These are phyloP conservation scores for Articulospora tetracladia DNA, from an alignment of 495 filamentous ascomycete genomes.

Conservation along the genomic window DNA sequence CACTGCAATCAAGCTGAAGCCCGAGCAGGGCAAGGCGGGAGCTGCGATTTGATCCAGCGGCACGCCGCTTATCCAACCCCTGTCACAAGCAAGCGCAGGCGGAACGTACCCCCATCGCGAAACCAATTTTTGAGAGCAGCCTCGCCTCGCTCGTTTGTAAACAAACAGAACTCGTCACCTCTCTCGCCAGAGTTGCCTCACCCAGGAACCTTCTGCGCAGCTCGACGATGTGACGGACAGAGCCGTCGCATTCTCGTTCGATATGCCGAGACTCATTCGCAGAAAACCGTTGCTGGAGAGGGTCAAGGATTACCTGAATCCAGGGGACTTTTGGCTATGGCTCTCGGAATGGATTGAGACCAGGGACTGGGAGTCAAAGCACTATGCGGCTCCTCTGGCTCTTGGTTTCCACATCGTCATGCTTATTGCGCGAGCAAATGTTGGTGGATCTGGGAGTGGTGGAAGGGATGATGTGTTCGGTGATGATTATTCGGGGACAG, in stretches of 20 bases:
- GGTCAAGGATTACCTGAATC: constrained; percentile 74
- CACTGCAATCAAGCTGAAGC: constrained; percentile 5
- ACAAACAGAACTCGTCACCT: not conserved
- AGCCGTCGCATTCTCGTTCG: not conserved
- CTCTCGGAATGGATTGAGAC: constrained; percentile 86
- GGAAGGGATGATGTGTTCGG: constrained; percentile 79
- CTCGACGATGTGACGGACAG: constrained; percentile 16
- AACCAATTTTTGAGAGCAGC: not conserved
- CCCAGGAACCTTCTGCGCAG: not conserved
- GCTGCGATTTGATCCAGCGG: constrained; percentile 6
- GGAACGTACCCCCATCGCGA: not conserved
- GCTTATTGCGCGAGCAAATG: constrained; percentile 78
- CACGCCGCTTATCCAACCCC: not conserved
- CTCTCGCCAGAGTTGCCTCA: not conserved
- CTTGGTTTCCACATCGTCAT: constrained; percentile 73
- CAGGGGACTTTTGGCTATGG: constrained; percentile 83
- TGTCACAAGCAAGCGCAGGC: not conserved
- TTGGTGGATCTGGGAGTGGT: constrained; percentile 38
- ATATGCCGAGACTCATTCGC: constrained; percentile 76
- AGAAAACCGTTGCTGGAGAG: constrained; percentile 71
- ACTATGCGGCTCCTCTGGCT: constrained; percentile 70
- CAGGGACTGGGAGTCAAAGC: constrained; percentile 81
- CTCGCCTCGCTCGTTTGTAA: not conserved
- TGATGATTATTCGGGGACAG: constrained; percentile 49
- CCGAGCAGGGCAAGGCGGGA: not conserved